These are phyloP conservation scores for Xylaria sp. DNA, from an alignment of 2,329 filamentous ascomycete genomes.

Conservation along the genomic window DNA sequence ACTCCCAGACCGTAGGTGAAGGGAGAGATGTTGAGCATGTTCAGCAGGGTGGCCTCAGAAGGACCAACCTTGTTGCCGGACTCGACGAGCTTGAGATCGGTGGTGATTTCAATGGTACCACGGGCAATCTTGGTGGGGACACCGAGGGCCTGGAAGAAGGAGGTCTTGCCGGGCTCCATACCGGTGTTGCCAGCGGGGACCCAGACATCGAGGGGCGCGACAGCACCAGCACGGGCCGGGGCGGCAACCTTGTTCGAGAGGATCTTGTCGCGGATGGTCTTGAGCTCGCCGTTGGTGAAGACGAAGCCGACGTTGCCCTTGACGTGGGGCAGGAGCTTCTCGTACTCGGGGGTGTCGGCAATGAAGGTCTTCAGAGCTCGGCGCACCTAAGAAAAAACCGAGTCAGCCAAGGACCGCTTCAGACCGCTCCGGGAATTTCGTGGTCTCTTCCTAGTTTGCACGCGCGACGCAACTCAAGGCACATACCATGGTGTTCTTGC, in stretches of 20 bases:
- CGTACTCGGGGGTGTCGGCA: constrained; percentile 91
- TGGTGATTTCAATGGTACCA: constrained; percentile 99
- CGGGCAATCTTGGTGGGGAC: constrained; percentile 99
- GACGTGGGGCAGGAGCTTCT: constrained; percentile 95
- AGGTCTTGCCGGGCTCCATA: constrained; percentile 99
- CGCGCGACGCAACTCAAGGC: neutral
- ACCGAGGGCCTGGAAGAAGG: constrained; percentile 99
- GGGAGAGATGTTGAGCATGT: constrained; percentile 99
- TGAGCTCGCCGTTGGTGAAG: constrained; percentile 98
- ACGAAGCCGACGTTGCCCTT: constrained; percentile 99
- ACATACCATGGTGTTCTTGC: constrained; percentile 97
- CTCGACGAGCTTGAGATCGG: constrained; percentile 97
- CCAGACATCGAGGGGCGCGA: constrained; percentile 93
- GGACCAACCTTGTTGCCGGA: constrained; percentile 93
- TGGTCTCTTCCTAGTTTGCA: too few species aligned
- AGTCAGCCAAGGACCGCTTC: constrained; percentile 3
- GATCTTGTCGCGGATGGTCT: constrained; percentile 92
- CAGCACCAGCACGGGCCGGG: constrained; percentile 95
- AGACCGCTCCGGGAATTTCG: neutral
- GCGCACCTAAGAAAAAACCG: constrained; percentile 72
- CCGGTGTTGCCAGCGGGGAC: constrained; percentile 98
- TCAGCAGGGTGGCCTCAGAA: constrained; percentile 97
- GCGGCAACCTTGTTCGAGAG: constrained; percentile 97
- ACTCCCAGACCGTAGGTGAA: constrained; percentile 99
- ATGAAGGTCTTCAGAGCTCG: constrained; percentile 97